Evolutionary conservation across 2,329 filamentous ascomycete species (phyloP).

Genomic region (Diaporthe australafricana): DNA sequence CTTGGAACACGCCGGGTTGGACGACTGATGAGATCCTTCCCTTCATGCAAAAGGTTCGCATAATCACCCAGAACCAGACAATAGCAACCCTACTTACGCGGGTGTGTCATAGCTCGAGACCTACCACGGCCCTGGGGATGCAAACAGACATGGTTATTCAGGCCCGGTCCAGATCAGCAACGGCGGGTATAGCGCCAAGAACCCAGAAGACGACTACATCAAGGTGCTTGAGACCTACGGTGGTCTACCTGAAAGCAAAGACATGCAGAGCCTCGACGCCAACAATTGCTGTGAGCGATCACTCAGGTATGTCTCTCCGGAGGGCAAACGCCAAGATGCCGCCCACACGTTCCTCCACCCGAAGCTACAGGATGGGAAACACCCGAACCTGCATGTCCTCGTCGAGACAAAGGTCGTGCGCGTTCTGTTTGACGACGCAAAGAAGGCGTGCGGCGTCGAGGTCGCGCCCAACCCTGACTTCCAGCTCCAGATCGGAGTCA

Average conservation of each 20-base stretch:
- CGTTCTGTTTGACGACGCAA: constrained; percentile 64
- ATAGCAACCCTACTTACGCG: neutral
- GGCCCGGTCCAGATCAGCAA: constrained; percentile 62
- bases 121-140: constrained; percentile 39
- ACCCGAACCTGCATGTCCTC: constrained; percentile 48
- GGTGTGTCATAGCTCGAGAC: constrained; percentile 38
- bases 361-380: constrained; percentile 42
- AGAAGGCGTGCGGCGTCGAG: constrained; percentile 66
- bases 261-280: constrained; percentile 61
- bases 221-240: constrained; percentile 53
- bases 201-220: constrained; percentile 56
- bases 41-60: constrained; percentile 57
- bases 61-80: neutral
- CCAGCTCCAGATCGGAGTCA: constrained; percentile 42
- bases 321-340: constrained; percentile 51
- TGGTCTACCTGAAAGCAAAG: constrained; percentile 60
- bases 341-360: constrained; percentile 47
- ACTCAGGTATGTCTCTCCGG: constrained; percentile 47
- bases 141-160: constrained; percentile 55
- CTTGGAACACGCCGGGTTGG: constrained; percentile 44
- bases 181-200: constrained; percentile 54
- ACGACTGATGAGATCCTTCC: constrained; percentile 53
- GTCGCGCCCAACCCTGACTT: constrained; percentile 60
- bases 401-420: constrained; percentile 51
- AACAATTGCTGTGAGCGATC: constrained; percentile 47